phyloP scores from a whole-genome alignment of 169 alveolate species.

The Plasmodium malariae region DNA sequence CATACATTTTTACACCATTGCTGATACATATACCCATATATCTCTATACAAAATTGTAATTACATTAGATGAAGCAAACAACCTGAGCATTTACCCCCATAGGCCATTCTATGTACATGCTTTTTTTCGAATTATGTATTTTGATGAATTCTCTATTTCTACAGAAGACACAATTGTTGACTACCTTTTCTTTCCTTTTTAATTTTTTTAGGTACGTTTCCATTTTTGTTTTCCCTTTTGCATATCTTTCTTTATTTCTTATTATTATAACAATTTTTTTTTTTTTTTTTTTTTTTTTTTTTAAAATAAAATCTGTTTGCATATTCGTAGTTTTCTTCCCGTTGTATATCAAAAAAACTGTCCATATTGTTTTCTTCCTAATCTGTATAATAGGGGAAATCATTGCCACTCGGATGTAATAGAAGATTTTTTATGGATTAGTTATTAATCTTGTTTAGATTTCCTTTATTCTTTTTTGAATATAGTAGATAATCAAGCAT shows the following conservation, averaged over 20 bases:
- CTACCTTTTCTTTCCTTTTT: too few species aligned
- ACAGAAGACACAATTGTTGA: too few species aligned
- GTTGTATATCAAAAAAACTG: neutral
- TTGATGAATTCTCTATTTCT: slow-evolving; percentile 18
- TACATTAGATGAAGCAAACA: too few species aligned
- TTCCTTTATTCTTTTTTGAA: slow-evolving; percentile 18
- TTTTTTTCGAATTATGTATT: slow-evolving; percentile 13
- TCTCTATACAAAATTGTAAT: too few species aligned
- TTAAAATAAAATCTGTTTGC: neutral
- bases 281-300: neutral
- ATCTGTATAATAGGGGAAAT: neutral
- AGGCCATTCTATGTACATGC: too few species aligned
- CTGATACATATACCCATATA: too few species aligned
- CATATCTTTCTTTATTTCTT: neutral
- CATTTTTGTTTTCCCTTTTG: neutral
- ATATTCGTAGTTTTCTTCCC: neutral
- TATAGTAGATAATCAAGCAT: slow-evolving; percentile 16
- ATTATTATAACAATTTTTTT: neutral
- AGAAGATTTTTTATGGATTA: neutral
- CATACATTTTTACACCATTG: too few species aligned
- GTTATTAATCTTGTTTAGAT: slow-evolving; percentile 3
- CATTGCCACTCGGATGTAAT: neutral
- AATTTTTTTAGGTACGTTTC: neutral
- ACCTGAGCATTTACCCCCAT: too few species aligned
- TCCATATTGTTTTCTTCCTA: neutral